Conservation (phyloP, 306 rosid genomes). For the Ormosia emarginata region DNA sequence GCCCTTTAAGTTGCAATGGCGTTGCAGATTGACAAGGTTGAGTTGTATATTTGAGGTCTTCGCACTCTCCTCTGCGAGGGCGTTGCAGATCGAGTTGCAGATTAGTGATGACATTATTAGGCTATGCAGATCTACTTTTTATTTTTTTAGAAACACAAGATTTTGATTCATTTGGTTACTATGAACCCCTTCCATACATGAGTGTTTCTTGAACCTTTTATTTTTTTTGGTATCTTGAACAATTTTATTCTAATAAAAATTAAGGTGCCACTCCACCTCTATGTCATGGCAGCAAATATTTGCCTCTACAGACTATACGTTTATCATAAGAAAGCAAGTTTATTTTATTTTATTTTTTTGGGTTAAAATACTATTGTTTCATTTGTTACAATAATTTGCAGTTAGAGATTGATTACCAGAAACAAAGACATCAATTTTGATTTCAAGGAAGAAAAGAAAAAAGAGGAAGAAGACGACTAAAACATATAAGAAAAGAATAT, state of each 20-base stretch:
- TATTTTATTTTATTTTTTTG: neutral
- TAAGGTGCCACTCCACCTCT: conserved; percentile 13
- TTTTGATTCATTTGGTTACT: neutral
- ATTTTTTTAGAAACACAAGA: too few relatives aligned
- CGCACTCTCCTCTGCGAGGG: too few relatives aligned
- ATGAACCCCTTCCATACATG: neutral
- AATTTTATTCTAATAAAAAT: neutral
- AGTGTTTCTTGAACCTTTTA: neutral
- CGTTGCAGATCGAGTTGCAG: too few relatives aligned
- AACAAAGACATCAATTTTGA: conserved; percentile 28
- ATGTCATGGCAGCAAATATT: conserved; percentile 30
- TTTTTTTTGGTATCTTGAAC: too few relatives aligned
- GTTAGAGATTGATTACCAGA: conserved; percentile 34
- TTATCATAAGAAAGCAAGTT: conserved; percentile 22
- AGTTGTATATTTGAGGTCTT: too few relatives aligned
- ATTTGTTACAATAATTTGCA: conserved; percentile 37
- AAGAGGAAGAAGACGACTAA: neutral
- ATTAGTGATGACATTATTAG: too few relatives aligned
- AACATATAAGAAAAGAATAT: too few relatives aligned
- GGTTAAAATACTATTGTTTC: conserved; percentile 19
- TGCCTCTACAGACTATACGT: conserved; percentile 9
- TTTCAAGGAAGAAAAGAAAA: conserved; percentile 11
- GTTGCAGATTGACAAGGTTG: too few relatives aligned
- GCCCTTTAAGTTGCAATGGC: too few relatives aligned
- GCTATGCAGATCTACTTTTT: too few relatives aligned